phyloP scores from a whole-genome alignment of 306 rosid genomes.

The Casuarina cunninghamiana region DNA sequence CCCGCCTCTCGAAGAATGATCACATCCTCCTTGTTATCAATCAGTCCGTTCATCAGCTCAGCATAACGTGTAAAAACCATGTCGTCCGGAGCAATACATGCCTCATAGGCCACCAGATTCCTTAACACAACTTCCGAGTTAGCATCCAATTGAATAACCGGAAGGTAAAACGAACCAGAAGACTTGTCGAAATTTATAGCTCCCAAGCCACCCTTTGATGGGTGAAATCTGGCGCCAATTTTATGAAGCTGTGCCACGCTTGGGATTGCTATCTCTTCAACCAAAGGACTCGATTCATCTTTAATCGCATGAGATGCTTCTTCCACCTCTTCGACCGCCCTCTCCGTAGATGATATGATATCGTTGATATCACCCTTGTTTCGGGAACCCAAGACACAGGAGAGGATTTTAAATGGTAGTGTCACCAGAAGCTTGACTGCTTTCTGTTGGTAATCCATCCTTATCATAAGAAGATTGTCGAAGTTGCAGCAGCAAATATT shows the following conservation, averaged over 20 bases:
- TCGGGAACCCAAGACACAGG: background rate
- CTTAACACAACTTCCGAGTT: constrained; percentile 12
- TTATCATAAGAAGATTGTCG: no score
- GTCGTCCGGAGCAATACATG: background rate
- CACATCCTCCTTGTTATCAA: constrained; percentile 15
- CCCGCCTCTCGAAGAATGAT: constrained; percentile 6
- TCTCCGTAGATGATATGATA: background rate
- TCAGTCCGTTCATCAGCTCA: constrained; percentile 11
- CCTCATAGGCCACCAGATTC: constrained; percentile 17
- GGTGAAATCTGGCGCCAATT: background rate
- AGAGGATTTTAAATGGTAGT: background rate
- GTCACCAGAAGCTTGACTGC: background rate
- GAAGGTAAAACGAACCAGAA: background rate
- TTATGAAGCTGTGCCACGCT: background rate
- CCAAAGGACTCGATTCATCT: background rate
- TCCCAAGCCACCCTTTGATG: constrained; percentile 9
- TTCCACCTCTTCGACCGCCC: background rate
- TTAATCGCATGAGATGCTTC: background rate
- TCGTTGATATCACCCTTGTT: background rate
- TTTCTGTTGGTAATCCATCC: no score
- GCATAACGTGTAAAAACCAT: constrained; percentile 11
- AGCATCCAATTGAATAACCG: background rate
- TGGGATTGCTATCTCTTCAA: constrained; percentile 11
- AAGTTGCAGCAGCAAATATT: no score
- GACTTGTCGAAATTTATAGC: background rate